phyloP scores from a whole-genome alignment of 1,139 yeast species.

The Pichia inconspicua region DNA sequence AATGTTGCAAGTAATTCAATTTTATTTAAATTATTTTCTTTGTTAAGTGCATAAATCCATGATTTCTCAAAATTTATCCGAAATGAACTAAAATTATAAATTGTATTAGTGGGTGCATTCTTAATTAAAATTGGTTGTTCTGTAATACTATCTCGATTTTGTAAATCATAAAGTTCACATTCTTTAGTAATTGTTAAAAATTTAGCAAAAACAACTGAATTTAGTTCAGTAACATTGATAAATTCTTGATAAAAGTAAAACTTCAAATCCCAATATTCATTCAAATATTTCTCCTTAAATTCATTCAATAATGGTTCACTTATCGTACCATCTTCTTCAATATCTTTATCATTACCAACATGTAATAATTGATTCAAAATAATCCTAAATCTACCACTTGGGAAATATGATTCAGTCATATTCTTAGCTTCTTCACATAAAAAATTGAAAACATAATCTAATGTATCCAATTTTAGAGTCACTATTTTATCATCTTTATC shows the following conservation, averaged over 20 bases:
- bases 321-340: slow-evolving; percentile 39
- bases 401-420: slow-evolving; percentile 51
- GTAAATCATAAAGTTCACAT: slow-evolving; percentile 26
- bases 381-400: slow-evolving; percentile 45
- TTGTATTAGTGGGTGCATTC: slow-evolving; percentile 38
- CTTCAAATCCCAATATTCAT: slow-evolving; percentile 56
- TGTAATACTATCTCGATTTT: slow-evolving; percentile 29
- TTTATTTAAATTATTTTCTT: slow-evolving; percentile 28
- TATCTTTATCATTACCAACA: slow-evolving; percentile 32
- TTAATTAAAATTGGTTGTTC: slow-evolving; percentile 31
- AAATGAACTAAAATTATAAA: slow-evolving; percentile 51
- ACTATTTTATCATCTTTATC: slow-evolving; percentile 26
- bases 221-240: slow-evolving; percentile 16
- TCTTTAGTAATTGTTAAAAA: slow-evolving; percentile 34
- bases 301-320: slow-evolving; percentile 52
- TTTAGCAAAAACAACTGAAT: slow-evolving; percentile 33
- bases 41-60: slow-evolving; percentile 49
- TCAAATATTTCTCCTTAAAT: slow-evolving; percentile 49
- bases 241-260: slow-evolving; percentile 49
- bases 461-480: slow-evolving; percentile 50
- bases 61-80: slow-evolving; percentile 62
- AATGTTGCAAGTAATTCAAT: slow-evolving; percentile 66
- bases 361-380: slow-evolving; percentile 38
- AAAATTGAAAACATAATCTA: slow-evolving; percentile 58
- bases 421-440: slow-evolving; percentile 52